phyloP scores from a whole-genome alignment of 352 stramenopile species.

The Aphanomyces astaci region DNA sequence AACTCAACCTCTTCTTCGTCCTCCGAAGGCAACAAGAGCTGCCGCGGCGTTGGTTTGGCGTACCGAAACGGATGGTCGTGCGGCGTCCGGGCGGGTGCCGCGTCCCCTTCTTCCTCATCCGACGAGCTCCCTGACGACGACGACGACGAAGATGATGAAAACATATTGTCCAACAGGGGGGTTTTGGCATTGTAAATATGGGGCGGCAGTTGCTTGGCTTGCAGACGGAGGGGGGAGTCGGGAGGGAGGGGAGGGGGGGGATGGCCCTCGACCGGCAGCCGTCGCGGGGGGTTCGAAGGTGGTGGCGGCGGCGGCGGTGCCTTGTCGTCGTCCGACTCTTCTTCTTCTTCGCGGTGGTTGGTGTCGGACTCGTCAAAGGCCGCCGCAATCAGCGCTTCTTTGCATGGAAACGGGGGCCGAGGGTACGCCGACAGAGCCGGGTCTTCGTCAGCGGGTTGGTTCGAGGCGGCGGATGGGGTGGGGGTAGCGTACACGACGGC shows the following conservation, averaged over 20 bases:
- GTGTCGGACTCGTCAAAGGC: background rate
- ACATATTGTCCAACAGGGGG: background rate
- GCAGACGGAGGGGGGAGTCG: background rate
- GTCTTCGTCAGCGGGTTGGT: too few relatives aligned
- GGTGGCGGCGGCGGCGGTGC: background rate
- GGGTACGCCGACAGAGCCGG: background rate
- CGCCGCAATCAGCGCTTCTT: background rate
- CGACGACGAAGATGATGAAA: background rate
- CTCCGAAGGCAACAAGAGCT: background rate
- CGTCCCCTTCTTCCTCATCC: background rate
- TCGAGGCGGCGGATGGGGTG: too few relatives aligned
- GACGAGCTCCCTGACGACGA: background rate
- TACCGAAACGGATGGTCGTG: background rate
- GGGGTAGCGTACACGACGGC: too few relatives aligned
- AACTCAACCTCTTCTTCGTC: background rate
- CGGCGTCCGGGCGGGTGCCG: background rate
- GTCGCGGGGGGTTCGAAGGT: background rate
- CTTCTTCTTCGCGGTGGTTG: background rate
- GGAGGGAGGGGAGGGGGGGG: background rate
- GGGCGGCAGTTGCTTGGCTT: constrained; percentile 7
- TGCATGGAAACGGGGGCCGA: background rate
- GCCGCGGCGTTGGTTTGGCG: background rate
- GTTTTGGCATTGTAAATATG: background rate
- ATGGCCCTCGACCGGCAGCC: background rate
- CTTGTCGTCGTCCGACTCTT: background rate